Percentiles rank a stretch among this genome's conserved stretches.
phyloP scores from a whole-genome alignment of 495 filamentous ascomycete species.

The Neurospora terricola region DNA sequence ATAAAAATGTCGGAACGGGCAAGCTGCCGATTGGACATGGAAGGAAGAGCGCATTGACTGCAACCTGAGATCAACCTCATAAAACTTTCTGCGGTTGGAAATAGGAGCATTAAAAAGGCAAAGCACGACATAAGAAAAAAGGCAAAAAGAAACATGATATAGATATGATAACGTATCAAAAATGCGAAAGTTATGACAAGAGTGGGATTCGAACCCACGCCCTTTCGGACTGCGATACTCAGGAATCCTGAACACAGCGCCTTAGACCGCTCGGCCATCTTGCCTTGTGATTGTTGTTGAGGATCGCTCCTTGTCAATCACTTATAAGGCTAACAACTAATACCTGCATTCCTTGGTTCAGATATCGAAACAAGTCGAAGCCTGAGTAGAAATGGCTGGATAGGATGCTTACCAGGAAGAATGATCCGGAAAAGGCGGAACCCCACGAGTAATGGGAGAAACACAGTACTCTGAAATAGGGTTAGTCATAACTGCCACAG shows the following conservation, averaged over 20 bases:
- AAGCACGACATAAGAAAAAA: not conserved
- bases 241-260: slow-evolving; percentile 10
- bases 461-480: not conserved
- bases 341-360: not conserved
- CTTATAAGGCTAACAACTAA: too few relatives aligned
- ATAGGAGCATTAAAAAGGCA: not conserved
- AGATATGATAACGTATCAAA: too few relatives aligned
- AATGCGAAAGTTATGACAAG: slow-evolving; percentile 3
- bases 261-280: slow-evolving; percentile 16
- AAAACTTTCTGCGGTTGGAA: not conserved
- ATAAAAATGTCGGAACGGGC: not conserved
- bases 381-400: not conserved
- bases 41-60: not conserved
- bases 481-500: not conserved
- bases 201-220: slow-evolving; percentile 12
- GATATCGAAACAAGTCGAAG: not conserved
- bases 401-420: not conserved
- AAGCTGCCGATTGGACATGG: not conserved
- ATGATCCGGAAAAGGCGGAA: not conserved
- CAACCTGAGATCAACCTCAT: not conserved
- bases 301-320: fast-evolving
- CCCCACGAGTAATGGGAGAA: too few relatives aligned
- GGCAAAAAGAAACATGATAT: not conserved
- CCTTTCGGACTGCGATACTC: slow-evolving; percentile 1
- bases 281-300: slow-evolving; percentile 4